These are phyloP conservation scores for Ilex asprella DNA, from an alignment of 257 asterid genomes.

Conservation along the genomic window DNA sequence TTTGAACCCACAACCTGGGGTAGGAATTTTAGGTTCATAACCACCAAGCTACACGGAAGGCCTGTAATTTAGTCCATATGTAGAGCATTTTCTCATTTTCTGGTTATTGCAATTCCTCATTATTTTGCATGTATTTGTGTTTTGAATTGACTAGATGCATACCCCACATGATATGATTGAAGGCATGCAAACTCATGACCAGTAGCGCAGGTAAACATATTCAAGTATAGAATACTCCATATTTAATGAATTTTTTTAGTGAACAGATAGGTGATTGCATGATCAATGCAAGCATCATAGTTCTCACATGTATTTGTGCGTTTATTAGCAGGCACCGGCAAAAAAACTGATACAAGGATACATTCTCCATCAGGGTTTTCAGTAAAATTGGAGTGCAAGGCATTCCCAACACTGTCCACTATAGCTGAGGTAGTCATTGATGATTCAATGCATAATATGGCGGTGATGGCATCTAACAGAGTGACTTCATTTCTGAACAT, in stretches of 20 bases:
- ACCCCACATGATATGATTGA: background rate
- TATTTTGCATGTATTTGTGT: background rate
- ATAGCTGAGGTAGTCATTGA: constrained; percentile 96
- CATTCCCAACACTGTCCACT: constrained; percentile 88
- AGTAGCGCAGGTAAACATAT: background rate
- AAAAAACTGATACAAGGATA: constrained; percentile 49
- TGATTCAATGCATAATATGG: constrained; percentile 83
- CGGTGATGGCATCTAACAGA: constrained; percentile 83
- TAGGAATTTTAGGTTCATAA: too few species aligned
- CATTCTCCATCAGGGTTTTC: constrained; percentile 95
- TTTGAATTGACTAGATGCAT: background rate
- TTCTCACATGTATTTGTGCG: background rate
- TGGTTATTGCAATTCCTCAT: too few species aligned
- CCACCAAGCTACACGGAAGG: too few species aligned
- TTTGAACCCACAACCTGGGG: too few species aligned
- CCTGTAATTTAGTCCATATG: too few species aligned
- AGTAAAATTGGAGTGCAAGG: constrained; percentile 80
- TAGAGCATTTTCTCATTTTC: too few species aligned
- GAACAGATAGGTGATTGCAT: background rate
- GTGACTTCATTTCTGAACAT: constrained; percentile 95
- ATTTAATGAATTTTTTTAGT: background rate
- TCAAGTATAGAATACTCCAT: background rate
- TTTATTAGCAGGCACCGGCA: background rate
- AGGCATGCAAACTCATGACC: background rate
- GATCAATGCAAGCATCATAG: background rate